A percentile compares a stretch with the other conserved stretches of the same genome.
Evolutionary conservation across 805 yeast species (phyloP).

Genomic region (Kluyveromyces dobzhanskii): DNA sequence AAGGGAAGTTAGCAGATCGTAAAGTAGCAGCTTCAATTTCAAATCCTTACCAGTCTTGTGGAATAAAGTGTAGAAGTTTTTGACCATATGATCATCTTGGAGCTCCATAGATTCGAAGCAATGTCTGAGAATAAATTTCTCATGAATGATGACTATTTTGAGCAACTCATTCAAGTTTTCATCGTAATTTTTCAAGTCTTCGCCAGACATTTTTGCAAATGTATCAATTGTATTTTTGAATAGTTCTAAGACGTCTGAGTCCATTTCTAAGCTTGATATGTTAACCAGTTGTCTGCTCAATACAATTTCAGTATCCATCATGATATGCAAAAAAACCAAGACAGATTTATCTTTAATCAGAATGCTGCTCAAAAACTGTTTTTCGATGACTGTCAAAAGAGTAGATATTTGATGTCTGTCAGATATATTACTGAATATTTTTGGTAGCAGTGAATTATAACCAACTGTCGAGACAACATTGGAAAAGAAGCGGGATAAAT

Average conservation of each 20-base stretch:
- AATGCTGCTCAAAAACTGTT: conserved; percentile 15
- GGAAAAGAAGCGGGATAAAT: conserved; percentile 13
- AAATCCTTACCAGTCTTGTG: conserved; percentile 22
- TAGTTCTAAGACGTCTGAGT: conserved; percentile 10
- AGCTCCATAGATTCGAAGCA: conserved; percentile 12
- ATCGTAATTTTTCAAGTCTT: conserved; percentile 5
- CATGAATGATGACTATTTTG: conserved; percentile 26
- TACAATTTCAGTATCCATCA: conserved; percentile 17
- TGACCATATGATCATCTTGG: conserved; percentile 9
- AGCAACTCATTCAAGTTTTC: conserved; percentile 7
- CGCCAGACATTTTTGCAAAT: conserved; percentile 10
- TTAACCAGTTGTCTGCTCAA: conserved; percentile 6
- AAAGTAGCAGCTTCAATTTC: conserved; percentile 23
- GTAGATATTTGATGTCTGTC: conserved; percentile 8
- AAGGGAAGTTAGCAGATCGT: conserved; percentile 25
- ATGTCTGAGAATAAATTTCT: conserved; percentile 16
- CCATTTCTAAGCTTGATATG: conserved; percentile 4
- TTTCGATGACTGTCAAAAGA: conserved; percentile 18
- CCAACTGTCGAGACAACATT: conserved; percentile 15
- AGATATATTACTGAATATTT: conserved; percentile 19
- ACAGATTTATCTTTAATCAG: conserved; percentile 6
- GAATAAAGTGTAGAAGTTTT: conserved; percentile 16
- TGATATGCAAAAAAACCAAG: conserved; percentile 12
- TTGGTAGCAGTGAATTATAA: conserved; percentile 21
- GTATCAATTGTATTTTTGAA: conserved; percentile 10